Evolutionary conservation across 2,329 filamentous ascomycete species (phyloP), one percentile per base, ranked within the genome.

Genomic region (Chaetoscypha palmicola): DNA sequence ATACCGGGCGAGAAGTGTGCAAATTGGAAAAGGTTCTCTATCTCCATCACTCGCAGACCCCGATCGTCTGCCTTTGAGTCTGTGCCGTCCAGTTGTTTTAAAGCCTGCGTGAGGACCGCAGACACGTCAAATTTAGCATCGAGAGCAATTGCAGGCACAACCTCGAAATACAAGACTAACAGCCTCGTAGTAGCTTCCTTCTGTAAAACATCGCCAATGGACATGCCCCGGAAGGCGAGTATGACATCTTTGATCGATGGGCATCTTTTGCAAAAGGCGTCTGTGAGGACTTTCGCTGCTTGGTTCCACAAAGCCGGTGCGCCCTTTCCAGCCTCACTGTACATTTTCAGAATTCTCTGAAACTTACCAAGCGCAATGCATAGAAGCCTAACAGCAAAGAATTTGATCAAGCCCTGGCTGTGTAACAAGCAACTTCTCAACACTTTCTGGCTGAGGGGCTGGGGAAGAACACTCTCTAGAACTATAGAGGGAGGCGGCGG

Each of bases 71-170:
- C 64, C 12, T 41, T 46, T 14, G 53, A 43, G 2, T 36, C 35
- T 5, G 72, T 67, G 11, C 72, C 64, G 33, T 83, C 77, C 8
- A 87, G 64, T 23, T 72, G 72, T 44, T 75, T 71, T 35, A 97
- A 68, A 1, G 81, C 75, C 46, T 79, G 76, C 5, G 83, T 79
- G 12, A 98, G 72, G 16, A 84, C 74, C 1, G 83, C 69, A 0
- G 91, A 92, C 3, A 94, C 83, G 58, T 97, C 92, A 57, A 96
- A 92, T 52, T 85, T 92, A 54, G 89, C 84, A 51, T 83, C 81
- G 11, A 94, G 71, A 1, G 89, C 88, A 19, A 86, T 70, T 47
- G 86, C 81, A 2, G 92, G 90, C 7, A 88, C 74, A 2, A 86
- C 73, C 59, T 90, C 81, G 61, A 94, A 94, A 65, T 94, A 97